Base-by-base conservation (phyloP, 148 eudicot genomes). In the Spergularia marina region DNA sequence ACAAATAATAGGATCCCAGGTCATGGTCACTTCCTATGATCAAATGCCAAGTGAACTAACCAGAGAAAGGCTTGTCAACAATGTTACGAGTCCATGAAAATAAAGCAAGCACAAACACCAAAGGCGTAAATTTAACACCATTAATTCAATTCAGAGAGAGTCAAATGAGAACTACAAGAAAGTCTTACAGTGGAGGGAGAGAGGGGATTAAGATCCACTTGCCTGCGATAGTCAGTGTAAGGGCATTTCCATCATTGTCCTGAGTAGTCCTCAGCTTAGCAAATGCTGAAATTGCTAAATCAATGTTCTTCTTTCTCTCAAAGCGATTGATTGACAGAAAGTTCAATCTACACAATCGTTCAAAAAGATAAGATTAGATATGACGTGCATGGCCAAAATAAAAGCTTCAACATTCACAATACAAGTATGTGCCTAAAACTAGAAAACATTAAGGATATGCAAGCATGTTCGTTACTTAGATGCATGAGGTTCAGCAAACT, bases 221-320 rank as follows among this genome's bases (percentile, higher is more conserved):
- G 83, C 98, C 98, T 71, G 91, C 97, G 83, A 95, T 82, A 56
- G 89, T 89, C 85, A 95, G 84, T 68, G 90, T 77, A 83, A 82
- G 78, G 57, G 82, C 88, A 56, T 65, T 58, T 23, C 40, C 67
- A 36, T 65, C 41, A 51, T 21, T 63, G 10, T 63, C 81, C 65
- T 76, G 82, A 69, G 71, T 70, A 39, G 65, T 79, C 76, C 68
- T 86, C 74, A 94, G 96, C 85, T 82, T 87, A 52, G 96, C 85
- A 80, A 94, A 91, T 44, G 98, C 97, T 65, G 97, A 84, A 77
- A 94, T 89, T 70, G 98, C 98, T 62, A 94, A 82, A 12, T 78
- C 92, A 70, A 90, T 90, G 72, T 94, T 94, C 91, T 94, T 94
- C 84, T 94, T 94, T 87, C 91, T 86, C 70, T 94, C 98, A 82